Evolutionary conservation across 176 grass and related monocot genomes (phyloP), one percentile per base, ranked within the genome.

Genomic region (Eragrostis curvula): DNA sequence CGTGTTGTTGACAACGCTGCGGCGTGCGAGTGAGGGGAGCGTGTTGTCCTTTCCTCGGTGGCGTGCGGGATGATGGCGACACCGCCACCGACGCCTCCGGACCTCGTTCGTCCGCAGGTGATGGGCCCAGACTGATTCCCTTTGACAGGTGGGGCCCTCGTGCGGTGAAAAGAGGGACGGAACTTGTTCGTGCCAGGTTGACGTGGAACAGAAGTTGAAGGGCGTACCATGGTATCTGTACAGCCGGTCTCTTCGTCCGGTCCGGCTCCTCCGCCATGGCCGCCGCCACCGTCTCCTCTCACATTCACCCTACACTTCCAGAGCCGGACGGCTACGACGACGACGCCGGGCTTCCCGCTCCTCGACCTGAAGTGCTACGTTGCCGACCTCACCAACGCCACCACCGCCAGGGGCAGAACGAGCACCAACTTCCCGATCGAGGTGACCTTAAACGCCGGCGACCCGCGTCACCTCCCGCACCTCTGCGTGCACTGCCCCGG

Each of bases 31-130:
- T 7, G 51, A 57, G 72, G 25, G 67, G 21, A 23, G 43, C 28
- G 70, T 75, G 80, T 78, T 63, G 5, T 78, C 68, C 45, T 42
- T 27, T 59, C 73, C 48, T 39, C 50, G 65, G 49, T 11, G 68
- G 58, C 44, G 29, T 76, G 78, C 79, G 10, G 46, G 57, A 49
- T 84, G 86, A 83, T 59, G 64, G 86, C 86, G 67, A 84, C 74
- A n/a, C 81, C 74, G 58, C 81, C 80, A 79, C 74, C 81, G 80
- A 73, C 80, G 49, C 41, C 68, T 55, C 41, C 80, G 64, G 61
- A 70, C 59, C 21, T 74, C 14, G 42, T 51, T 4, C 12, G 24
- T 18, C 6, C 24, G 16, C 70, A 25, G 18, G 70, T 9, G 70
- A 24, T 63, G 60, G 32, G 2, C 32, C 32, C 32, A 36, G 32